Evolutionary conservation across 805 yeast species (phyloP).

Genomic region (Zygoascus tannicola): DNA sequence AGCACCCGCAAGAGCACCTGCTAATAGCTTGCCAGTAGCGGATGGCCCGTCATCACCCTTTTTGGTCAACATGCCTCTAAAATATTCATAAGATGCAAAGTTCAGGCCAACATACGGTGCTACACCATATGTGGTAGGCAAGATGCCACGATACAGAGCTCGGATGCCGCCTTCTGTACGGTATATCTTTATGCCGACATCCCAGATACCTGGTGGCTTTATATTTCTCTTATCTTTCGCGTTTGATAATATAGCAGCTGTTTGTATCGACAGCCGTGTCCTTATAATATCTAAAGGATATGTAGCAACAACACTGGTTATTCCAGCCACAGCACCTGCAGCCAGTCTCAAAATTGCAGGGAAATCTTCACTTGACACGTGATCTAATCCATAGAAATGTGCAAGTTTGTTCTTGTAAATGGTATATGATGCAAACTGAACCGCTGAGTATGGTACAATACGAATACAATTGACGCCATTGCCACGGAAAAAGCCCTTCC

Average conservation of each 20-base stretch:
- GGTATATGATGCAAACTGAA: constrained; percentile 83
- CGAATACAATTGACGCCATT: constrained; percentile 84
- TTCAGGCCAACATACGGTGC: constrained; percentile 94
- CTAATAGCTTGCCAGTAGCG: constrained; percentile 49
- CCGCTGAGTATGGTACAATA: constrained; percentile 89
- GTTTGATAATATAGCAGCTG: constrained; percentile 46
- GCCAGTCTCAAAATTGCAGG: constrained; percentile 50
- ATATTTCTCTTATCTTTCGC: constrained; percentile 8
- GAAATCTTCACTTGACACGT: constrained; percentile 27
- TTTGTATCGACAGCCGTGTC: constrained; percentile 81
- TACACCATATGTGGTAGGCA: constrained; percentile 89
- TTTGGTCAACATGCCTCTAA: constrained; percentile 48
- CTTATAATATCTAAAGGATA: constrained; percentile 89
- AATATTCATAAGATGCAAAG: constrained; percentile 78
- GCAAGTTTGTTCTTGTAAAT: constrained; percentile 37
- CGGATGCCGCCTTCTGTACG: constrained; percentile 68
- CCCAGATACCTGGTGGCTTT: constrained; percentile 64
- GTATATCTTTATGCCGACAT: constrained; percentile 51
- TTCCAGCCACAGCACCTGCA: constrained; percentile 78
- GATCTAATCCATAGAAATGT: not conserved
- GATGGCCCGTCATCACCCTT: constrained; percentile 26
- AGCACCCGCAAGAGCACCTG: constrained; percentile 86
- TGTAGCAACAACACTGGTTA: constrained; percentile 68
- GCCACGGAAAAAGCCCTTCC: constrained; percentile 82
- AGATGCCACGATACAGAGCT: constrained; percentile 74